Percentiles rank a stretch among this genome's conserved stretches.
phyloP scores from a whole-genome alignment of 202 grass and related monocot species.

The Digitaria exilis region DNA sequence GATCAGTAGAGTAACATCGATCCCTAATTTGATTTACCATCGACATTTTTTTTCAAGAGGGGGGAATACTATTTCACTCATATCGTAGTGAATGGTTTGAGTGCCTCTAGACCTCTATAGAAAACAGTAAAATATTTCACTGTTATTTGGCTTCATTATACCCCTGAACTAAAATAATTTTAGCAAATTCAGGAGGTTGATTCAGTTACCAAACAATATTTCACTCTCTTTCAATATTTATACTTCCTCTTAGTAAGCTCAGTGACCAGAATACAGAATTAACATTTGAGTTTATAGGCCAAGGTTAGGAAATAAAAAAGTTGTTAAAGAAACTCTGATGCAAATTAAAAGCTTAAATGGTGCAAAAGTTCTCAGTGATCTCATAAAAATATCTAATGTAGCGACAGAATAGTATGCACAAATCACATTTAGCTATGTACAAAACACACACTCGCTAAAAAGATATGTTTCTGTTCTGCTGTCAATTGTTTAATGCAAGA shows the following conservation, averaged over 20 bases:
- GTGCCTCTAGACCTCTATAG: no score
- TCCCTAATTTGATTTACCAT: no score
- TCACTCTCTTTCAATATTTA: not conserved
- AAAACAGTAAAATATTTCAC: no score
- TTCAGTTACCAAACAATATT: not conserved
- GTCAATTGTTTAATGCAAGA: not conserved
- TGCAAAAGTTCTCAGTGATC: not conserved
- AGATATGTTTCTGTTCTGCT: no score
- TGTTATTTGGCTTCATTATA: not conserved
- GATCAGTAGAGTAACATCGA: not conserved
- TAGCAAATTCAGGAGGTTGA: not conserved
- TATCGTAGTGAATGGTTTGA: no score
- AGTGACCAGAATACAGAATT: not conserved
- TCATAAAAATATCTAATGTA: not conserved
- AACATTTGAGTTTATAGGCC: not conserved
- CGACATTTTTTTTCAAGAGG: no score
- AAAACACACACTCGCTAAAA: not conserved
- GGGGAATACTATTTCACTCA: no score
- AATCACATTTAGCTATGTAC: not conserved
- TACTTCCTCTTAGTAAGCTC: not conserved
- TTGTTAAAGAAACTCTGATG: not conserved
- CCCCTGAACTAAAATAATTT: not conserved
- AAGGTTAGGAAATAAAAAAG: not conserved
- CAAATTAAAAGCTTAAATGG: slow-evolving; percentile 1
- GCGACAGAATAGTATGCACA: not conserved